phyloP scores from a whole-genome alignment of 176 grass and related monocot species.

The Miscanthus lutarioriparius region DNA sequence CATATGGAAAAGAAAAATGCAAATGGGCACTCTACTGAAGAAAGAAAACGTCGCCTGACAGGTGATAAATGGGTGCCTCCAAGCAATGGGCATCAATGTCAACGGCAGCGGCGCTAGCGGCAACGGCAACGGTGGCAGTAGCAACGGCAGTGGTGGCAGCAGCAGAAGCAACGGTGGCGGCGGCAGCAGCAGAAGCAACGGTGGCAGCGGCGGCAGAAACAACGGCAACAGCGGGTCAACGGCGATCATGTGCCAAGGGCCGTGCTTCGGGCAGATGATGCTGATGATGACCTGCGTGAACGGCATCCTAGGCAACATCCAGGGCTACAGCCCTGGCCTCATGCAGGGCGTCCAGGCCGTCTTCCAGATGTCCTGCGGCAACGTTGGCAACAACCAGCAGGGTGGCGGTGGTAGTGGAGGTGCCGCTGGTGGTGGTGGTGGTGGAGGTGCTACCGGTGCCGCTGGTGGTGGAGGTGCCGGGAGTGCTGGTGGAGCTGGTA shows the following conservation, averaged over 20 bases:
- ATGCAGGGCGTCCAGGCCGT: constrained; percentile 84
- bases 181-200: accelerated
- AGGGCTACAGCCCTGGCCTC: constrained; percentile 67
- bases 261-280: constrained; percentile 74
- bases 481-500: neutral
- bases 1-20: neutral
- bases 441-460: neutral
- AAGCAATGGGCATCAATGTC: constrained; percentile 62
- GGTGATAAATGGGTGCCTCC: constrained; percentile 73
- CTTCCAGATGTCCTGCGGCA: constrained; percentile 71
- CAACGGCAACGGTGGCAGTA: too few species aligned
- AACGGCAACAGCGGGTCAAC: neutral
- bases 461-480: neutral
- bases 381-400: constrained; percentile 15
- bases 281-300: constrained; percentile 67
- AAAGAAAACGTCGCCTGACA: constrained; percentile 16
- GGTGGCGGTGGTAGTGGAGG: neutral
- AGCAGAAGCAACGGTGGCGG: neutral
- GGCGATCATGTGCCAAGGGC: constrained; percentile 59
- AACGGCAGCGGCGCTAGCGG: neutral
- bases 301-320: constrained; percentile 63
- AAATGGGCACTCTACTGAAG: constrained; percentile 4
- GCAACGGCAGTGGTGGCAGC: neutral
- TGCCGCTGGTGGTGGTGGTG: neutral
- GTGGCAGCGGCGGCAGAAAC: too few species aligned